These are phyloP conservation scores for Leucosporidium scottii DNA, from an alignment of 768 basidiomycete genomes.

Conservation along the genomic window DNA sequence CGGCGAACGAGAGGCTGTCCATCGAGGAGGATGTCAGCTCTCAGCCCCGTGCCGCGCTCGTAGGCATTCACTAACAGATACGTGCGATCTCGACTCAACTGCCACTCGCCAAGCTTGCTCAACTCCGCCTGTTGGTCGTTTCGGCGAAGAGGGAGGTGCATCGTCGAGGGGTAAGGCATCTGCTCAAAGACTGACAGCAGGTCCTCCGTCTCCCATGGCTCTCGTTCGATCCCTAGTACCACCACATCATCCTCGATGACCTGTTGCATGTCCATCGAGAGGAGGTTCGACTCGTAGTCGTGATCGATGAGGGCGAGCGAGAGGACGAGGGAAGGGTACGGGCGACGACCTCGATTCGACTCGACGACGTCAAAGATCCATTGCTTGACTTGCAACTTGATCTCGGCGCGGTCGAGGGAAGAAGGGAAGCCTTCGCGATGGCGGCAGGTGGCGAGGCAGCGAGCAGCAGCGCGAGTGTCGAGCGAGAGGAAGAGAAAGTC, in stretches of 20 bases:
- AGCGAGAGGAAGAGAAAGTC: conserved; percentile 1
- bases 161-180: neutral
- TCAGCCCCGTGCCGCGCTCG: no score
- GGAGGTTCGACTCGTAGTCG: neutral
- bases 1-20: neutral
- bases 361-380: neutral
- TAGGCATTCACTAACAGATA: neutral
- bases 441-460: neutral
- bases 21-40: no score
- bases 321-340: neutral
- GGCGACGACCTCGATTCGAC: neutral
- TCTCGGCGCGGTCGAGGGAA: neutral
- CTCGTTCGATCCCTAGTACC: neutral
- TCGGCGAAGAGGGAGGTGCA: neutral
- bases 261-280: neutral
- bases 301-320: neutral
- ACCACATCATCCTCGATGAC: neutral
- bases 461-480: neutral
- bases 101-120: neutral
- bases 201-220: neutral
- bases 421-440: neutral
- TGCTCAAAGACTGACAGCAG: neutral
- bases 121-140: no score
- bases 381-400: neutral
- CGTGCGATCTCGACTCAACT: neutral